Conservation (phyloP, 1,284 basidiomycete species). For the Trametes hirsuta region DNA sequence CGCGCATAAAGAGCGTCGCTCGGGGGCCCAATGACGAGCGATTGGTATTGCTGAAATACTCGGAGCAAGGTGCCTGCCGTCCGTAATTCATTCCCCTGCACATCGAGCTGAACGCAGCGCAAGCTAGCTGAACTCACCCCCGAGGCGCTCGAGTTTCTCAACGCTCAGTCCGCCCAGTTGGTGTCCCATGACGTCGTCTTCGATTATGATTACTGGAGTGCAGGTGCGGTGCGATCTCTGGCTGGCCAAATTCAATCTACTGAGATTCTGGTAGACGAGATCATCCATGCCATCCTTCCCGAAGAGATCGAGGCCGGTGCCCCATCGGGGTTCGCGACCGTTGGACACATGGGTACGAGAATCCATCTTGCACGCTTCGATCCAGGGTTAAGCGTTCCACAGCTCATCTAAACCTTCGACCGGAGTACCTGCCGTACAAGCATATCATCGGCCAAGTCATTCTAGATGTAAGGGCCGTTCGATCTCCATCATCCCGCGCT, state of each 20-base stretch:
- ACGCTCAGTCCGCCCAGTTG: slow-evolving; percentile 56
- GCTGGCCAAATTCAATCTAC: not conserved
- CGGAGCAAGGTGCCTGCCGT: slow-evolving; percentile 56
- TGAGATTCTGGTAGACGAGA: slow-evolving; percentile 62
- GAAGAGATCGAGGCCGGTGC: slow-evolving; percentile 75
- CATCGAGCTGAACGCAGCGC: slow-evolving; percentile 30
- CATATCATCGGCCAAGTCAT: slow-evolving; percentile 90
- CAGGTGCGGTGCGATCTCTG: slow-evolving; percentile 49
- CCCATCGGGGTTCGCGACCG: slow-evolving; percentile 87
- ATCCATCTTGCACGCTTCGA: not conserved
- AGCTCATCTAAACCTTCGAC: slow-evolving; percentile 90
- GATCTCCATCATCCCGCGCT: not conserved
- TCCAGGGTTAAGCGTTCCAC: not conserved
- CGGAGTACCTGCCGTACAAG: slow-evolving; percentile 92
- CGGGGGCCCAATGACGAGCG: slow-evolving; percentile 53
- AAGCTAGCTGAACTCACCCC: slow-evolving; percentile 70
- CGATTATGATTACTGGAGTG: slow-evolving; percentile 85
- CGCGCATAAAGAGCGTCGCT: slow-evolving; percentile 65
- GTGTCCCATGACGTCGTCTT: slow-evolving; percentile 64
- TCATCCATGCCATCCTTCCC: slow-evolving; percentile 81
- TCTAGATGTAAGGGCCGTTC: slow-evolving; percentile 69
- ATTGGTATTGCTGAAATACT: slow-evolving; percentile 64
- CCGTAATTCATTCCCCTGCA: slow-evolving; percentile 3
- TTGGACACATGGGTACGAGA: slow-evolving; percentile 85
- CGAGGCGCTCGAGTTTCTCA: slow-evolving; percentile 58